phyloP scores from a whole-genome alignment of 1,284 basidiomycete species.

The Microbotryum intermedium region DNA sequence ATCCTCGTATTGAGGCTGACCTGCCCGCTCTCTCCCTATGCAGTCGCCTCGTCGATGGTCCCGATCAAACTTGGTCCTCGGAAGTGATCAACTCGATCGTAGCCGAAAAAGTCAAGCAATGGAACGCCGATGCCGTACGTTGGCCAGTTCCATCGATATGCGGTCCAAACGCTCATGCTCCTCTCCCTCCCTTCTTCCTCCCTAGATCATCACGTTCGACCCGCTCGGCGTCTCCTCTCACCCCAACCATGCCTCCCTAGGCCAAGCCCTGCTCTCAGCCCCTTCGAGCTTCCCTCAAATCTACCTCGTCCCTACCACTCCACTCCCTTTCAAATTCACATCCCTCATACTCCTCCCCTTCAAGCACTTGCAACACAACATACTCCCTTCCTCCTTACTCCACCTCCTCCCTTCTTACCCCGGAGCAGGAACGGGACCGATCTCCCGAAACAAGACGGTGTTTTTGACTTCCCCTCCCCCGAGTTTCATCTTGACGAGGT shows the following conservation, averaged over 20 bases:
- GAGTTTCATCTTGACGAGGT: constrained; percentile 34
- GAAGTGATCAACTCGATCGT: constrained; percentile 55
- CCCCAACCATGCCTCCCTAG: constrained; percentile 72
- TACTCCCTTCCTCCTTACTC: neutral
- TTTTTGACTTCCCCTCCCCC: constrained; percentile 20
- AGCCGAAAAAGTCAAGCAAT: constrained; percentile 50
- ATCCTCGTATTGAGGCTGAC: neutral
- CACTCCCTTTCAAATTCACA: constrained; percentile 13
- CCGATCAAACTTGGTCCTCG: constrained; percentile 59
- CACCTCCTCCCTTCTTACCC: constrained; percentile 50
- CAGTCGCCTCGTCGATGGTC: constrained; percentile 70
- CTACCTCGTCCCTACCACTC: constrained; percentile 9
- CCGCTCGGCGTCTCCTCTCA: constrained; percentile 68
- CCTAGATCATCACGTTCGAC: constrained; percentile 87
- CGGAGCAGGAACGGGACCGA: neutral
- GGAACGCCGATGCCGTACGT: constrained; percentile 59
- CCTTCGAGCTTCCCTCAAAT: constrained; percentile 40
- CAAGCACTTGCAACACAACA: neutral
- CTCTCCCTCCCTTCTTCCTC: neutral
- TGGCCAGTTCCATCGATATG: neutral
- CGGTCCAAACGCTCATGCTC: neutral
- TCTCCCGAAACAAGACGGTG: constrained; percentile 7
- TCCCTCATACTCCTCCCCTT: constrained; percentile 33
- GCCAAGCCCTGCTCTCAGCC: constrained; percentile 49
- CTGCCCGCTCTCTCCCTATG: neutral